These are phyloP conservation scores for Sporothrix protearum DNA, from an alignment of 2,329 filamentous ascomycete genomes.

Conservation along the genomic window DNA sequence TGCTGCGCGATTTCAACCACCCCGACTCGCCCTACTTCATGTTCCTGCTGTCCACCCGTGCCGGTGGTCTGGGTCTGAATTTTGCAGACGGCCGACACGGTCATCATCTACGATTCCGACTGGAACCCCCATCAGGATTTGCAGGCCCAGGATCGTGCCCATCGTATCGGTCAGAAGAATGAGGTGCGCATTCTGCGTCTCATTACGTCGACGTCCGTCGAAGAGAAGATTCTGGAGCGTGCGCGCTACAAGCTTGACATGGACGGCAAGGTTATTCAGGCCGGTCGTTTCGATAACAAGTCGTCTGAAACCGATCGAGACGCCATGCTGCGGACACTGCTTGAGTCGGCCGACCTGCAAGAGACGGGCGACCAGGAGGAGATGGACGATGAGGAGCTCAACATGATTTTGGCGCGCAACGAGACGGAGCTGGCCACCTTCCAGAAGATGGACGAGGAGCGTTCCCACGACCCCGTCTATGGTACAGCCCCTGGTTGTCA, in stretches of 20 bases:
- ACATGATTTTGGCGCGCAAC: slow-evolving; percentile 85
- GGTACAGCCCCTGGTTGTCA: slow-evolving; percentile 63
- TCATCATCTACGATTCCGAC: slow-evolving; percentile 99
- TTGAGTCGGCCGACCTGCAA: slow-evolving; percentile 75
- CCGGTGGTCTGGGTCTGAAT: slow-evolving; percentile 95
- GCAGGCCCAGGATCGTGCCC: slow-evolving; percentile 97
- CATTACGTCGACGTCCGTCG: slow-evolving; percentile 94
- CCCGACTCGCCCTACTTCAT: slow-evolving; percentile 92
- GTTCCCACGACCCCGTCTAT: slow-evolving; percentile 63
- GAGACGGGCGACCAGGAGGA: slow-evolving; percentile 78
- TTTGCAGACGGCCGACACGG: slow-evolving; percentile 93
- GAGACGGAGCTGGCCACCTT: slow-evolving; percentile 76
- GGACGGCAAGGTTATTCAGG: slow-evolving; percentile 99
- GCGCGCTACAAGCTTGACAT: slow-evolving; percentile 98
- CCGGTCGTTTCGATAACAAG: slow-evolving; percentile 99
- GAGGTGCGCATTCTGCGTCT: slow-evolving; percentile 94
- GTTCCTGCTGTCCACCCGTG: slow-evolving; percentile 96
- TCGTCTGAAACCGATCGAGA: slow-evolving; percentile 98
- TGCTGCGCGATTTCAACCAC: slow-evolving; percentile 84
- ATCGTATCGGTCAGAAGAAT: slow-evolving; percentile 99
- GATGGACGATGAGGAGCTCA: slow-evolving; percentile 97
- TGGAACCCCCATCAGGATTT: slow-evolving; percentile 99
- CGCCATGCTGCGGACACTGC: slow-evolving; percentile 86
- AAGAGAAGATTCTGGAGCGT: slow-evolving; percentile 96
- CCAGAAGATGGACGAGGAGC: slow-evolving; percentile 77